Percentiles rank a stretch among this genome's conserved stretches.
Evolutionary conservation across 1,284 basidiomycete genomes (phyloP).

Genomic region (Ceratobasidium sp.): DNA sequence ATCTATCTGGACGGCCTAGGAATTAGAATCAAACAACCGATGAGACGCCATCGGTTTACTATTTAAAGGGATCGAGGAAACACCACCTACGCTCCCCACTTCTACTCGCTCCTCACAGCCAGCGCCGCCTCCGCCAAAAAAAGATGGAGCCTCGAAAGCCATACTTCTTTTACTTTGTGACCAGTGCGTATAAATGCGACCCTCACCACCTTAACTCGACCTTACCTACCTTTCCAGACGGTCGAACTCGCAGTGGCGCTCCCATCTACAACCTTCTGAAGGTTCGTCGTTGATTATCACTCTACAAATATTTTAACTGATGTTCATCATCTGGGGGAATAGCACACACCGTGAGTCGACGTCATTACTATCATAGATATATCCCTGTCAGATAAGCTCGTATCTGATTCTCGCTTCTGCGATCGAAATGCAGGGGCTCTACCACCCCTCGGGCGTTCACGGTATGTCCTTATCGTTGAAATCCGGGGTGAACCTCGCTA

Average conservation of each 20-base stretch:
- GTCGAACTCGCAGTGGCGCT: constrained; percentile 16
- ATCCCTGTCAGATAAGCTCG: constrained; percentile 26
- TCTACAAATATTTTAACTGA: neutral
- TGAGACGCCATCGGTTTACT: constrained; percentile 15
- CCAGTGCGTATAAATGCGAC: constrained; percentile 9
- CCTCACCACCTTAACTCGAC: neutral
- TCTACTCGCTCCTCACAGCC: neutral
- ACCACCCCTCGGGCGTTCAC: constrained; percentile 35
- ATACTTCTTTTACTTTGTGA: constrained; percentile 34
- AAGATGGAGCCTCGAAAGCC: constrained; percentile 32
- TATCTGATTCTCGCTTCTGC: constrained; percentile 35
- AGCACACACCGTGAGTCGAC: constrained; percentile 36
- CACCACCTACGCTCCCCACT: constrained; percentile 6
- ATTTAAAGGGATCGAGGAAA: constrained; percentile 23
- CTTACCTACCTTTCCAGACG: constrained; percentile 8
- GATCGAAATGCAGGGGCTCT: constrained; percentile 30
- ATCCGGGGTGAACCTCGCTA: neutral
- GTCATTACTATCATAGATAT: constrained; percentile 18
- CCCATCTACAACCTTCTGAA: constrained; percentile 30
- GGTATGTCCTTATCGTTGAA: constrained; percentile 9
- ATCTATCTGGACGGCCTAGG: constrained; percentile 35
- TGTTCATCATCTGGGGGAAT: neutral
- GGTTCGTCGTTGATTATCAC: neutral
- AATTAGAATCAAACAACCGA: constrained; percentile 27
- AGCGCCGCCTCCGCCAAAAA: neutral